These are phyloP conservation scores for Prunus armeniaca DNA, from an alignment of 306 rosid species.

Conservation along the genomic window DNA sequence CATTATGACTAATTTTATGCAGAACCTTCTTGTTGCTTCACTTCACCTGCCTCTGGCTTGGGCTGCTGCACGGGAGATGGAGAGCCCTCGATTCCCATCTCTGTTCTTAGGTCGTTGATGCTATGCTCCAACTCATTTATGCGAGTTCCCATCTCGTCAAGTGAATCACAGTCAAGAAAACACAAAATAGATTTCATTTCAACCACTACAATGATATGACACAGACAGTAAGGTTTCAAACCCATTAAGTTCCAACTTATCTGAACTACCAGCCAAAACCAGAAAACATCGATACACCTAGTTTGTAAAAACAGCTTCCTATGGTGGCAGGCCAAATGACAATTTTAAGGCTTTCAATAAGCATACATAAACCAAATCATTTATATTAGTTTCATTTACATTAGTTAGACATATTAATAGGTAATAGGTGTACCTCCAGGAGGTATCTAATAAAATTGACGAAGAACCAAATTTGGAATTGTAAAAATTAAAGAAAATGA, in stretches of 20 bases:
- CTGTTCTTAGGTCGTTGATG: conserved; percentile 76
- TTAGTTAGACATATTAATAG: background rate
- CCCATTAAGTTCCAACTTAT: background rate
- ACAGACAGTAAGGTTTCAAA: background rate
- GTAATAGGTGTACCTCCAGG: background rate
- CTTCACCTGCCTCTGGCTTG: conserved; percentile 52
- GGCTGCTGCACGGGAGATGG: conserved; percentile 56
- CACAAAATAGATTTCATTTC: background rate
- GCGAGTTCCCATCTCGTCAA: conserved; percentile 94
- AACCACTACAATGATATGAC: background rate
- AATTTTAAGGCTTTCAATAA: background rate
- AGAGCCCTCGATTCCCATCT: conserved; percentile 92
- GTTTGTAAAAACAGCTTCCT: background rate
- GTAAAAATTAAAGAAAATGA: conserved; percentile 2
- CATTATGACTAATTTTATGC: conserved; percentile 33
- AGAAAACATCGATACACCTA: background rate
- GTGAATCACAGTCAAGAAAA: conserved; percentile 72
- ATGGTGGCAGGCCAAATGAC: background rate
- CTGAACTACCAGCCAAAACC: background rate
- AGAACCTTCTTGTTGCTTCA: conserved; percentile 62
- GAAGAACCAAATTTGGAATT: background rate
- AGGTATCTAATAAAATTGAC: background rate
- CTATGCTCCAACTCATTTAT: conserved; percentile 93
- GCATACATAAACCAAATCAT: background rate
- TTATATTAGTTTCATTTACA: background rate